phyloP scores from a whole-genome alignment of 176 grass and related monocot species.

The Lolium multiflorum region DNA sequence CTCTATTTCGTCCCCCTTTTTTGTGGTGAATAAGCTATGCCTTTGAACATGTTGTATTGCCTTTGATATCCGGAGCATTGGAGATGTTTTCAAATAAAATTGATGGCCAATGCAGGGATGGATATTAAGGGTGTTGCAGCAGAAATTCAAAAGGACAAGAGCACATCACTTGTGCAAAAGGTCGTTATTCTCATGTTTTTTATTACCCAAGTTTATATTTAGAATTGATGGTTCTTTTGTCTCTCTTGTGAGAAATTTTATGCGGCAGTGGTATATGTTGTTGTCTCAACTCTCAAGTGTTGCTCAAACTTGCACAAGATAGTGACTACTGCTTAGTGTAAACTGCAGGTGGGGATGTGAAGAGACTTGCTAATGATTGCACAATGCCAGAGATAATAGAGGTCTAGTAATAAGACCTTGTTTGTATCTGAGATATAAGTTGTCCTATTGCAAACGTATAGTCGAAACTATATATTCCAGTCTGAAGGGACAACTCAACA shows the following conservation, averaged over 20 bases:
- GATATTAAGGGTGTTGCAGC: constrained; percentile 96
- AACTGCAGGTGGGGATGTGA: constrained; percentile 98
- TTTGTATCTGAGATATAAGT: background rate
- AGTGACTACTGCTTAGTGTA: constrained; percentile 71
- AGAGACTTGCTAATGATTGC: constrained; percentile 76
- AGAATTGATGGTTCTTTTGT: background rate
- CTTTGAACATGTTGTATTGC: constrained; percentile 32
- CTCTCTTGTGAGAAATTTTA: background rate
- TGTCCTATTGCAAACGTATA: background rate
- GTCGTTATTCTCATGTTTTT: constrained; percentile 51
- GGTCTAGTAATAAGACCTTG: constrained; percentile 65
- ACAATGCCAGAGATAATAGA: constrained; percentile 86
- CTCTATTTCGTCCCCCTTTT: constrained; percentile 8
- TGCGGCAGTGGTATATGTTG: constrained; percentile 9
- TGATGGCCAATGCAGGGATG: constrained; percentile 98
- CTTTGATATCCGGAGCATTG: constrained; percentile 61
- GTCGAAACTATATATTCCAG: constrained; percentile 11
- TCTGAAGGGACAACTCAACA: background rate
- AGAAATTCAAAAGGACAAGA: constrained; percentile 93
- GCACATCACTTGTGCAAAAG: constrained; percentile 89
- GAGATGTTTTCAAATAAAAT: constrained; percentile 56
- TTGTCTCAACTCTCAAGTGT: background rate
- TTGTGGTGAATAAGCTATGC: background rate
- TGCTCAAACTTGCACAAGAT: constrained; percentile 44
- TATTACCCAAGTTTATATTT: constrained; percentile 21